These are phyloP conservation scores for Plasmodium fragile DNA, from an alignment of 169 alveolate genomes.

Conservation along the genomic window DNA sequence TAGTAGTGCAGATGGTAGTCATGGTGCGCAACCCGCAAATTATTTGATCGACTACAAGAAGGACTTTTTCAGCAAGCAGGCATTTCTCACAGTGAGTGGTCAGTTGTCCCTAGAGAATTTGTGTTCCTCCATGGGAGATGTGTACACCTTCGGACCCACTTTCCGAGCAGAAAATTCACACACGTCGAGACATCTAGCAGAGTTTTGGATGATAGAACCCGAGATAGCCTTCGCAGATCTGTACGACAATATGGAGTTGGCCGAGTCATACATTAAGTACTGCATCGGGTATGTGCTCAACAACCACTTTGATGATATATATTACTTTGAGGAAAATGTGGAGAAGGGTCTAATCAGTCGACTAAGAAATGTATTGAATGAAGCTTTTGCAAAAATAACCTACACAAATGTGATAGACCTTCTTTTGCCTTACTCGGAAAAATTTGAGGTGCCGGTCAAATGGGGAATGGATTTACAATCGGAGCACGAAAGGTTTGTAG, in stretches of 20 bases:
- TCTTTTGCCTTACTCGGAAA: slow-evolving; percentile 83
- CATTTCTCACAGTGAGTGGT: slow-evolving; percentile 98
- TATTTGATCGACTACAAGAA: slow-evolving; percentile 86
- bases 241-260: slow-evolving; percentile 95
- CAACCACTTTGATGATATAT: slow-evolving; percentile 94
- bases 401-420: slow-evolving; percentile 97
- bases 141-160: slow-evolving; percentile 99
- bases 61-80: slow-evolving; percentile 97
- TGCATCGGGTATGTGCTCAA: slow-evolving; percentile 93
- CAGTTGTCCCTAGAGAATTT: slow-evolving; percentile 96
- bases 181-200: slow-evolving; percentile 97
- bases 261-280: slow-evolving; percentile 97
- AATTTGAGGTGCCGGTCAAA: slow-evolving; percentile 79
- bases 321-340: slow-evolving; percentile 89
- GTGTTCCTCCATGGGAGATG: slow-evolving; percentile 96
- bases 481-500: slow-evolving; percentile 97
- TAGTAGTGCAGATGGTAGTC: neutral
- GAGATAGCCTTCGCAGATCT: slow-evolving; percentile 97
- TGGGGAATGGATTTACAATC: slow-evolving; percentile 99
- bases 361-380: slow-evolving; percentile 88
- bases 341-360: slow-evolving; percentile 93
- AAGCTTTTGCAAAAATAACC: slow-evolving; percentile 95
- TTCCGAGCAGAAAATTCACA: slow-evolving; percentile 99
- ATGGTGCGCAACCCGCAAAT: neutral
- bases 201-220: slow-evolving; percentile 99